phyloP scores from a whole-genome alignment of 345 rosid species.

The Populus deltoides region DNA sequence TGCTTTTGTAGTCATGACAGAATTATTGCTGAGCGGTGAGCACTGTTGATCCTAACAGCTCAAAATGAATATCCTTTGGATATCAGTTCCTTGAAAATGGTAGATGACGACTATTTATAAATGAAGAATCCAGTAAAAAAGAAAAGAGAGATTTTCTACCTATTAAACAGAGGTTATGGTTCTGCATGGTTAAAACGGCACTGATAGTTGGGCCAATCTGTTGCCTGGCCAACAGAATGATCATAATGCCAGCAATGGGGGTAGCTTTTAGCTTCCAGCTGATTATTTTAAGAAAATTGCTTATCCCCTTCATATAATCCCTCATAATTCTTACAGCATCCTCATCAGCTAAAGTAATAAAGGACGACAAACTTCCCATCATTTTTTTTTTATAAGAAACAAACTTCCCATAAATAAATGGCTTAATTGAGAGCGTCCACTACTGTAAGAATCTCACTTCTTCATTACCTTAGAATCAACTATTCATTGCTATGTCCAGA shows the following conservation, averaged over 20 bases:
- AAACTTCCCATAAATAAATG: too few species aligned
- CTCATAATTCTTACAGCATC: too few species aligned
- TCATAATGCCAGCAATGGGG: not conserved
- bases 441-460: too few species aligned
- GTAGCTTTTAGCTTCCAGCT: not conserved
- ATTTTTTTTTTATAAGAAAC: too few species aligned
- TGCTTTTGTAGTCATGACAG: not conserved
- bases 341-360: too few species aligned
- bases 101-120: too few species aligned
- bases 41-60: not conserved
- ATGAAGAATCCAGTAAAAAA: too few species aligned
- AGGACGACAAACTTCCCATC: too few species aligned
- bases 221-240: not conserved
- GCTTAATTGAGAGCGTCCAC: not conserved
- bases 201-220: not conserved
- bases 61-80: not conserved
- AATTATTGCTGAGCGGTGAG: not conserved
- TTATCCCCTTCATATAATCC: not conserved
- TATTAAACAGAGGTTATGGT: not conserved
- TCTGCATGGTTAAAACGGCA: not conserved
- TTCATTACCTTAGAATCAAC: too few species aligned
- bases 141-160: too few species aligned
- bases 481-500: not conserved
- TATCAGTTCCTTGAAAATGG: too few species aligned
- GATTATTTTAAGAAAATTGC: not conserved